Conservation (phyloP, 768 basidiomycete species). For the Dentipellis sp. region DNA sequence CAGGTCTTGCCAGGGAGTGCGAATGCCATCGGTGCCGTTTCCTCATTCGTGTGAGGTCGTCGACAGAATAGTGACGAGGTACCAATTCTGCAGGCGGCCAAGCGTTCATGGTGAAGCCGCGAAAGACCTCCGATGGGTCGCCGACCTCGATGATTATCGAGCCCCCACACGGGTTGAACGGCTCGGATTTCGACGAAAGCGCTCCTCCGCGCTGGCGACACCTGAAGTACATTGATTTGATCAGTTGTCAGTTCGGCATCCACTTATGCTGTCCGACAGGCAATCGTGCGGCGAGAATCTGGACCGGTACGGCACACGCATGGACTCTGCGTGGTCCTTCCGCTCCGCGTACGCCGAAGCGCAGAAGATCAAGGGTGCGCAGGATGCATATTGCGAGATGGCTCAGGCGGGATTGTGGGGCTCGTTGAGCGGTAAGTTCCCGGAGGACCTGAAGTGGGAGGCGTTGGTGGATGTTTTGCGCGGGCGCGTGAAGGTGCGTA, state of each 20-base stretch:
- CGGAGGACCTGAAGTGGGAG: constrained; percentile 65
- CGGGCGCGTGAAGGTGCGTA: constrained; percentile 69
- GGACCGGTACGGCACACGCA: constrained; percentile 30
- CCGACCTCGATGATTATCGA: constrained; percentile 80
- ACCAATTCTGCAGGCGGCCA: constrained; percentile 54
- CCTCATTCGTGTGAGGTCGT: constrained; percentile 15
- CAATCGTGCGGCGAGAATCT: constrained; percentile 13
- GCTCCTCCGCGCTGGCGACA: constrained; percentile 62
- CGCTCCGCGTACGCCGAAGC: constrained; percentile 77
- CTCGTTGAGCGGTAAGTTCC: constrained; percentile 40
- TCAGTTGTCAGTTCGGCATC: background rate
- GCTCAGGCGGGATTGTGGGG: constrained; percentile 39
- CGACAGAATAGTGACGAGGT: constrained; percentile 3
- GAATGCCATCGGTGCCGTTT: constrained; percentile 57
- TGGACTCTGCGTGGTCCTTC: constrained; percentile 75
- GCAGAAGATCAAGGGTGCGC: constrained; percentile 52
- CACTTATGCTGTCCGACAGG: constrained; percentile 21
- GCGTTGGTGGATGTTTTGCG: constrained; percentile 75
- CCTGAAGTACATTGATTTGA: constrained; percentile 46
- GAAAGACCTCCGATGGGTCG: constrained; percentile 67
- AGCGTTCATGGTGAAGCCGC: constrained; percentile 79
- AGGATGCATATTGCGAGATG: constrained; percentile 63
- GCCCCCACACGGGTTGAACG: constrained; percentile 58
- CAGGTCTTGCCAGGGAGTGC: constrained; percentile 72
- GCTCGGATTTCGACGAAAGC: constrained; percentile 28